Evolutionary conservation across 371 early-diverging fungal genomes (phyloP), one percentile per base, ranked within the genome.

Genomic region (Circinella umbellata): DNA sequence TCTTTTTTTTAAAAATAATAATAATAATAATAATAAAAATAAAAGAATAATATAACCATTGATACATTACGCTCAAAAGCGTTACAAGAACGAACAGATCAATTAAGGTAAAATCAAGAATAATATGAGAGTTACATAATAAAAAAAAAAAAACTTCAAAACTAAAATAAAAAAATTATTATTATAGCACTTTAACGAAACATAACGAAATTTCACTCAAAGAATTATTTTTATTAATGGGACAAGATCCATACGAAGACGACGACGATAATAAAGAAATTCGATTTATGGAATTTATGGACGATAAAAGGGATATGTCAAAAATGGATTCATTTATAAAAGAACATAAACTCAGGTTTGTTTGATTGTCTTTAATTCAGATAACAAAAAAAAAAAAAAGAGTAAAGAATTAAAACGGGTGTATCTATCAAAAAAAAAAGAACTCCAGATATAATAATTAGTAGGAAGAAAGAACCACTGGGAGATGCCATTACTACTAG

Each of bases 281-380:
- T 13, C 2, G 15, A n/a, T 81, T 81, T 69, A 51, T 79, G 62
- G 77, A 75, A 47, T 57, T 68, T 14, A 57, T 54, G 11, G 73
- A 73, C 8, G 73, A 63, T 15, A 51, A 71, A 3, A 54, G 65
- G 34, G 74, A 78, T 64, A 35, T 59, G 8, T 48, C 68, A 10
- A 71, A 73, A 62, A 72, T 73, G 61, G 49, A 77, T 37, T 67
- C 53, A 4, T 81, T 76, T 71, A 53, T 80, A 9, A 75, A 78
- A 27, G 74, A 76, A 66, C 71, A 78, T 60, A 75, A 74, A 47
- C 63, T 79, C 15, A 76, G 72, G 78, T 79, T 67, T 18, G 13
- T 42, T 11, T 42, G 6, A 9, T 42, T 42, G 42, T 2, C 27
- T 27, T 27, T 27, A 27, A 27, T 27, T 27, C 27, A 2, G 27